Percentiles rank a stretch among this genome's conserved stretches.
Evolutionary conservation across 1,284 basidiomycete genomes (phyloP).

Genomic region (Schizopora paradoxa): DNA sequence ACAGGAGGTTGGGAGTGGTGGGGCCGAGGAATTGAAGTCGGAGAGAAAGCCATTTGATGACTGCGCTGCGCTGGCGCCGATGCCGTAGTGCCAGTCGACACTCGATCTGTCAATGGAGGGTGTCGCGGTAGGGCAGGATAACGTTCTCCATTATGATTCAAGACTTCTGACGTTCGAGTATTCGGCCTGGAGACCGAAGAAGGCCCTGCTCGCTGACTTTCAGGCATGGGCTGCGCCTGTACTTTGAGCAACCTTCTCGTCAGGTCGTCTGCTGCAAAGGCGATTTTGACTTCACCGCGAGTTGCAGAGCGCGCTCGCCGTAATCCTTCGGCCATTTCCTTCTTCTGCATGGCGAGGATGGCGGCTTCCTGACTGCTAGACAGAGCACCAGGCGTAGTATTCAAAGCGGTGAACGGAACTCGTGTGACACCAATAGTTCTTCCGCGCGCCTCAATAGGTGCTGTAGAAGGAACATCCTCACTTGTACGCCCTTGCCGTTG

Average conservation of each 20-base stretch:
- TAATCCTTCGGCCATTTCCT: constrained; percentile 31
- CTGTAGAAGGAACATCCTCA: constrained; percentile 20
- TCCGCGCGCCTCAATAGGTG: constrained; percentile 9
- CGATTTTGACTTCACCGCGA: constrained; percentile 42
- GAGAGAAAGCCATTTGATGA: background rate
- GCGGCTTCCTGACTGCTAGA: constrained; percentile 16
- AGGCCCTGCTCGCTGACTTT: constrained; percentile 19
- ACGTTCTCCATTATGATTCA: background rate
- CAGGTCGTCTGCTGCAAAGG: constrained; percentile 55
- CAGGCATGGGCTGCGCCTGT: constrained; percentile 29
- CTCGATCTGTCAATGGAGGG: background rate
- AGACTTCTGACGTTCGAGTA: background rate
- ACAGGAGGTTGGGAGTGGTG: too few relatives aligned
- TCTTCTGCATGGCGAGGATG: constrained; percentile 24
- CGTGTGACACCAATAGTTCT: constrained; percentile 1
- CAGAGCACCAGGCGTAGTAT: background rate
- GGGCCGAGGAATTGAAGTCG: too few relatives aligned
- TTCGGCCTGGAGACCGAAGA: background rate
- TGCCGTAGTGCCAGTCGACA: background rate
- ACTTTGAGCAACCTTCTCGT: constrained; percentile 51
- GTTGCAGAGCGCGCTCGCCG: constrained; percentile 43
- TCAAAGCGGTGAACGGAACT: constrained; percentile 3
- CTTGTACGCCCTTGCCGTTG: constrained; percentile 29
- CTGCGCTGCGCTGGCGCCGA: constrained; percentile 2
- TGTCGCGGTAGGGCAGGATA: background rate